Evolutionary conservation across 257 asterid species (phyloP), one percentile per base, ranked within the genome.

Genomic region (Nicotiana undulata): DNA sequence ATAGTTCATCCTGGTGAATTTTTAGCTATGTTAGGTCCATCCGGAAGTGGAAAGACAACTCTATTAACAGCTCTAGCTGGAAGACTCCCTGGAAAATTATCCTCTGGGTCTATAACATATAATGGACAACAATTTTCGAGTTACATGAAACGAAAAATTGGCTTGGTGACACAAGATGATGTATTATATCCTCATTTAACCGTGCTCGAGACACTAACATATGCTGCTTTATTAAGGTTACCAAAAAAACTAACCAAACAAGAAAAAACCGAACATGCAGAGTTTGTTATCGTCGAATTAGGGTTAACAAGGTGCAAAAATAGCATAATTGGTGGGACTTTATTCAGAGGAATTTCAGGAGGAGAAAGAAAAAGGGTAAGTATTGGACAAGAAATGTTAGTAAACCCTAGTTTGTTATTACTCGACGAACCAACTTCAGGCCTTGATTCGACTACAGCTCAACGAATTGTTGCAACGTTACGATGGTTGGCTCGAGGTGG

Each of bases 361-460:
- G 98, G 98, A 52, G 98, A 94, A 82, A 83, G 97, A 34, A 93
- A 91, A 70, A 81, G 98, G 26, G 97, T 94, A 28, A 94, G 96
- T 16, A 91, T 94, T 29, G 98, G 97, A 18, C 97, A 92, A 56
- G 98, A 94, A 65, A 91, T 94, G 97, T 37, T 94, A 32, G 93
- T 94, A 82, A 93, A 93, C 49, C 98, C 98, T 1, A 91, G 97
- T 44, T 80, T 94, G 11, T 79, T 94, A 74, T 68, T 94, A 84
- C 90, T 91, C 59, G 98, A 94, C 51, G 98, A 94, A 87, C 98
- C 98, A 1, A 94, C 98, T 5, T 94, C 97, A 0, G 97, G 98
- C 37, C 91, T 94, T 8, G 98, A 94, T 84, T 94, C 98, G 22
- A 94, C 97, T 0, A 90, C 94, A 1, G 97, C 98, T 52, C 93